Evolutionary conservation across 257 asterid genomes (phyloP).

Genomic region (Solanum verrucosum): DNA sequence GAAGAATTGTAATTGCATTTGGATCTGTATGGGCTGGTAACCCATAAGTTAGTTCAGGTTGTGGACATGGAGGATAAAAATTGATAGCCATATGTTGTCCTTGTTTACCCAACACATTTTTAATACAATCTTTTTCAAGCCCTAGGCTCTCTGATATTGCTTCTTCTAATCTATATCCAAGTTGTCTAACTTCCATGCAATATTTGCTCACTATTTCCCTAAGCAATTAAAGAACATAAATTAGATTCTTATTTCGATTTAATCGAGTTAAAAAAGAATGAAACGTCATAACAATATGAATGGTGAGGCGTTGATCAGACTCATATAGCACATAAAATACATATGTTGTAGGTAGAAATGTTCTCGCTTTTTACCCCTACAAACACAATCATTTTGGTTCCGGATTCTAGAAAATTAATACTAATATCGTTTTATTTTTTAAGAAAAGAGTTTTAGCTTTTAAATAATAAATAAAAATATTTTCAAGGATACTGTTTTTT

Average conservation of each 20-base stretch:
- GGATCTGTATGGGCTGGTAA: constrained; percentile 90
- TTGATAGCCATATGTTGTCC: constrained; percentile 94
- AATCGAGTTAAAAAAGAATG: background rate
- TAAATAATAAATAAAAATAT: background rate
- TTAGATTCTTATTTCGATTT: background rate
- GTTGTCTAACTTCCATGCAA: constrained; percentile 43
- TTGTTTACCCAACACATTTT: constrained; percentile 58
- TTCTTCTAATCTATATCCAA: constrained; percentile 61
- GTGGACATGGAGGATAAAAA: constrained; percentile 81
- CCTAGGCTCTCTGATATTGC: constrained; percentile 74
- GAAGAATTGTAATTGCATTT: constrained; percentile 75
- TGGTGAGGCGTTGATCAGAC: background rate
- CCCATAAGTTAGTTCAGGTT: constrained; percentile 78
- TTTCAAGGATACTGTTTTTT: background rate
- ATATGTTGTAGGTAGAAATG: no score
- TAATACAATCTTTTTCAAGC: constrained; percentile 42
- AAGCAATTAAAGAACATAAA: background rate
- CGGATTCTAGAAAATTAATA: background rate
- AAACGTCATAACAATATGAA: background rate
- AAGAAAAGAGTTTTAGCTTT: background rate
- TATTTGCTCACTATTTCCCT: constrained; percentile 62
- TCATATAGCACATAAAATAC: background rate
- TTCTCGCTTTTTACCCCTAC: background rate
- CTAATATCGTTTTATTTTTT: background rate
- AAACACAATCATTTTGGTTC: background rate